Base-by-base conservation (phyloP, 164 flowering plant genomes). In the Echeveria elegans region DNA sequence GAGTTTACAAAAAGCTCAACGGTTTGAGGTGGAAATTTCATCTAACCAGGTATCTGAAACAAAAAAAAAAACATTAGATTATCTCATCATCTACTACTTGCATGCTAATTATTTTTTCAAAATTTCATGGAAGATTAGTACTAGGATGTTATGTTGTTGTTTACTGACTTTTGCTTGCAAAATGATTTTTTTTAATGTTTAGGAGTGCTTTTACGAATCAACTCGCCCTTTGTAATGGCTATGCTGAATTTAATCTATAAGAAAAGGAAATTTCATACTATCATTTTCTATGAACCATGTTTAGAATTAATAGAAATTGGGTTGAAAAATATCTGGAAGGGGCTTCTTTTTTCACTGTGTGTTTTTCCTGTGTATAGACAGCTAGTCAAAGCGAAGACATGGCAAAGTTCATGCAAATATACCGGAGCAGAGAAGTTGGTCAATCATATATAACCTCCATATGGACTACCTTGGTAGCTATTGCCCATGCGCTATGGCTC, bases 401-500 rank as follows among this genome's bases (percentile, higher is more conserved):
- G 18, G 8, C 32, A 56, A 14, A 56, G 61, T 56, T 56, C 32
- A 56, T 56, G 61, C 61, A 56, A 56, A 56, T 56, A 26, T 56
- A 26, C 61, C 31, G 96, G 72, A 91, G 97, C 71, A 83, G 96
- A 58, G 99, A 91, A 81, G 97, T 94, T 63, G 97, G 96, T 19
- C 96, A 94, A 72, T 94, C 97, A 29, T 94, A 94, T 71, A 26
- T 91, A 68, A 89, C 99, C 31, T 94, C 99, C 66, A 70, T 88
- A 62, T 83, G 90, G 74, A 91, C 97, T 61, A 94, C 99, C 40
- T 70, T 94, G 36, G 47, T 89, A 74, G 97, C 99, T 53, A 76
- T 75, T 6, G 78, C 74, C 52, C 97, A 94, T 81, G 97, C 90
- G 26, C 61, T 91, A 18, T 89, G 82, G 87, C 78, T 94, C 32